Conservation (phyloP, 2,329 filamentous ascomycete genomes). For the Colletotrichum destructivum region DNA sequence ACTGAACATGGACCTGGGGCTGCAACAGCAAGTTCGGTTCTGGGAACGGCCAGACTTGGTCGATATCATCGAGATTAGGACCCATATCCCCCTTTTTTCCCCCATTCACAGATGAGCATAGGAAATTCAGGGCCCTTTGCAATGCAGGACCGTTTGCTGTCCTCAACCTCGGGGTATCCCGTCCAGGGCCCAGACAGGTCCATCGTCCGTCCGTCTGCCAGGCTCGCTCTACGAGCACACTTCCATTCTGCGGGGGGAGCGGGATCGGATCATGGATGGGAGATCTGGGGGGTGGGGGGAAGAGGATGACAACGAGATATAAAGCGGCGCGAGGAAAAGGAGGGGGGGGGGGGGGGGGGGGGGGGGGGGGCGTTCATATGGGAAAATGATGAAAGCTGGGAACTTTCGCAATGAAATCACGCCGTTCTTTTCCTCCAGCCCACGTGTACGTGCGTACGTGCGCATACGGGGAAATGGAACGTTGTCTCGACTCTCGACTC, state of each 20-base stretch:
- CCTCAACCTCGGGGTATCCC: slow-evolving; percentile 7
- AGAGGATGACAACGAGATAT: too few species aligned
- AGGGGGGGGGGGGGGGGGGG: too few species aligned
- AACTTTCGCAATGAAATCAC: background rate
- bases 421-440: background rate
- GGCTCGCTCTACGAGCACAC: background rate
- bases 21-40: background rate
- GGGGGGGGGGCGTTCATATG: background rate
- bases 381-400: background rate
- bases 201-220: background rate
- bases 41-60: background rate
- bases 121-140: too few species aligned
- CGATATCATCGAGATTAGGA: background rate
- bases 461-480: slow-evolving; percentile 27
- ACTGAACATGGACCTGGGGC: too few species aligned
- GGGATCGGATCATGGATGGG: background rate
- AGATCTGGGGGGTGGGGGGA: slow-evolving; percentile 16
- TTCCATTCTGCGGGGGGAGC: slow-evolving; percentile 27
- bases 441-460: slow-evolving; percentile 2
- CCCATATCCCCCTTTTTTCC: background rate
- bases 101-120: background rate
- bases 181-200: background rate
- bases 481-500: background rate
- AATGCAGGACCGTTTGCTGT: background rate
- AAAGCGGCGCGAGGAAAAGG: too few species aligned